A percentile compares a stretch with the other conserved stretches of the same genome.
Evolutionary conservation across 495 filamentous ascomycete genomes (phyloP).

Genomic region (Lophium mytilinum): DNA sequence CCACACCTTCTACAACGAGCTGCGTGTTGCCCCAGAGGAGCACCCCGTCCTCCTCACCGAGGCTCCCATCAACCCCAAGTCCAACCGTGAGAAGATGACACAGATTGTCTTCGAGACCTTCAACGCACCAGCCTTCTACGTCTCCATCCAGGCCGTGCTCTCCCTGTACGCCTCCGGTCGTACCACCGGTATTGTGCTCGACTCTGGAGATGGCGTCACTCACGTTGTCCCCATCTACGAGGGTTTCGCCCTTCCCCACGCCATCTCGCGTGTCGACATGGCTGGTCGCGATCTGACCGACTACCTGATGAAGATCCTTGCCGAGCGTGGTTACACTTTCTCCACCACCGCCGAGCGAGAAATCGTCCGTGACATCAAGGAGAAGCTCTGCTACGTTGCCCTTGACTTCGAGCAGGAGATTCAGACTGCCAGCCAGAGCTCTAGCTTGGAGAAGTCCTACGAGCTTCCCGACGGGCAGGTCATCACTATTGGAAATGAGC

Average conservation of each 20-base stretch:
- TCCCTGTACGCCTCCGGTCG: constrained; percentile 99
- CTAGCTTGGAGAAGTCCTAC: constrained; percentile 98
- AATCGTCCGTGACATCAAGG: constrained; percentile 99
- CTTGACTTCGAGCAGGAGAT: constrained; percentile 99
- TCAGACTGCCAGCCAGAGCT: constrained; percentile 97
- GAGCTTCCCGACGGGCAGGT: constrained; percentile 99
- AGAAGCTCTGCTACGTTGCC: constrained; percentile 99
- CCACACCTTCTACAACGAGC: constrained; percentile 99
- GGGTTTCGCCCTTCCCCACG: constrained; percentile 98
- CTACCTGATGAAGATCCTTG: constrained; percentile 99
- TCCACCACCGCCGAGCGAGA: constrained; percentile 99
- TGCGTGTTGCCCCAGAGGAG: constrained; percentile 99
- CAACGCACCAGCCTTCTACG: constrained; percentile 99
- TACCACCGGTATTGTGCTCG: constrained; percentile 99
- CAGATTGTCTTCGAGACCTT: constrained; percentile 99
- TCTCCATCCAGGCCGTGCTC: constrained; percentile 98
- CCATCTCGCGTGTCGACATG: constrained; percentile 99
- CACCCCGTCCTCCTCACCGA: constrained; percentile 98
- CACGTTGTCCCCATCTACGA: constrained; percentile 99
- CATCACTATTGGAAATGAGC: constrained; percentile 99
- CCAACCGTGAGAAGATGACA: constrained; percentile 99
- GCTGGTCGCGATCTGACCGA: constrained; percentile 99
- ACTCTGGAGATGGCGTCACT: constrained; percentile 99
- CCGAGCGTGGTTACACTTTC: constrained; percentile 98
- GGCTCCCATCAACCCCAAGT: constrained; percentile 99